Evolutionary conservation across 495 filamentous ascomycete genomes (phyloP), one percentile per base, ranked within the genome.

Genomic region (Aspergillus conjunctus): DNA sequence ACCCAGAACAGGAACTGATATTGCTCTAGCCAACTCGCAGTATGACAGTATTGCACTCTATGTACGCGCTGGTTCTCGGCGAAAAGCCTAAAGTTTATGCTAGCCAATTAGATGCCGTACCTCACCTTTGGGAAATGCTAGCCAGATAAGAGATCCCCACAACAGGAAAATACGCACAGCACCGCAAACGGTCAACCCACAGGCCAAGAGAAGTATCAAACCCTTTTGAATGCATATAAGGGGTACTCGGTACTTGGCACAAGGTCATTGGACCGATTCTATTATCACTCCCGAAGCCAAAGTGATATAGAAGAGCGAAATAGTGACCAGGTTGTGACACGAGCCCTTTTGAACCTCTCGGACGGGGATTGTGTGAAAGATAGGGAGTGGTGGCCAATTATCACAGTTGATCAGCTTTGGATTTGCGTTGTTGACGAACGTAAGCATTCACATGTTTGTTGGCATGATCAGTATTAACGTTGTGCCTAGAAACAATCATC

Each of bases 321-420:
- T 58, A 68, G 73, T 26, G 80, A 85, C 62, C 83, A 86, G 63
- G 83, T 85, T 6, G 81, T 86, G 6, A 84, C 55, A 48, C 34
- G 55, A 18, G 30, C 30, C 4, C 31, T 59, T 9, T 22, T 51
- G n/a, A 30, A 59, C 14, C 32, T 41, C 17, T 18, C 32, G 6
- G 17, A 34, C 3, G 30, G 11, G 51, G 69, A 51, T 14, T 26
- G 7, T 1, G 1, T n/a, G n/a, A n/a, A 48, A 21, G 32, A 8
- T n/a, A 52, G 51, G 14, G 1, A 4, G 26, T 56, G 43, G 68
- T 65, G 46, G 61, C 71, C 1, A 66, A 73, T 86, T 6, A 78
- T 84, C 54, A 85, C 84, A 80, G 82, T 86, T 15, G 83, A 86
- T 62, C 82, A 85, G 61, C 73, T 85, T 1, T 85, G 83, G 82